Evolutionary conservation across 1,139 yeast species (phyloP).

Genomic region (Magnusiomyces fungicola): DNA sequence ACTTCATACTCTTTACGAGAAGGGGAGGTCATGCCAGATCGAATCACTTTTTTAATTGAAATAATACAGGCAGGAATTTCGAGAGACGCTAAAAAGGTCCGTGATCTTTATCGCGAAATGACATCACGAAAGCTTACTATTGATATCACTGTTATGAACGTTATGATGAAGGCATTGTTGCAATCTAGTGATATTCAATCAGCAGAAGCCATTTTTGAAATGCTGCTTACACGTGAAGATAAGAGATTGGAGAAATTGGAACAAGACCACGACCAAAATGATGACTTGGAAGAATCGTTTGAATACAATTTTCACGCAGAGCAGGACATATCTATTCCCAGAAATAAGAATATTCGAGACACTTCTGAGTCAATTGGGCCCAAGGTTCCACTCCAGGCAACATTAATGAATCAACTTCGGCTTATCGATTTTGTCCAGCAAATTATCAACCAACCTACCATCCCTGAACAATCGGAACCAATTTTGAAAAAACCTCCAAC

Average conservation of each 20-base stretch:
- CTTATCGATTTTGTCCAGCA: slow-evolving; percentile 12
- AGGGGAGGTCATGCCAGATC: slow-evolving; percentile 17
- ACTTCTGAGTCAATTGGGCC: neutral
- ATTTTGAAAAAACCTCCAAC: neutral
- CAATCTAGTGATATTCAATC: slow-evolving; percentile 13
- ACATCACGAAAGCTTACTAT: slow-evolving; percentile 11
- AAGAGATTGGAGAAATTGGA: neutral
- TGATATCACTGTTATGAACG: slow-evolving; percentile 17
- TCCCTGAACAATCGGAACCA: neutral
- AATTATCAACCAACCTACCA: slow-evolving; percentile 2
- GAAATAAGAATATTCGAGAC: neutral
- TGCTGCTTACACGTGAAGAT: slow-evolving; percentile 6
- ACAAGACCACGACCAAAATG: neutral
- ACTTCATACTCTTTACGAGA: slow-evolving; percentile 14
- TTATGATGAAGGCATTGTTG: slow-evolving; percentile 16
- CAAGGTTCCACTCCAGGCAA: neutral
- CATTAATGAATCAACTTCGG: slow-evolving; percentile 3
- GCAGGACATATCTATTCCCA: too few species aligned
- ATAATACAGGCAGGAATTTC: slow-evolving; percentile 17
- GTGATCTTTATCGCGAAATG: slow-evolving; percentile 15
- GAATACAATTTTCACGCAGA: too few species aligned
- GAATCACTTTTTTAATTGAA: slow-evolving; percentile 20
- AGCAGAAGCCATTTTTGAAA: slow-evolving; percentile 15
- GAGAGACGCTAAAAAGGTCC: slow-evolving; percentile 16
- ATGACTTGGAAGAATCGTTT: neutral